phyloP scores from a whole-genome alignment of 331 rosid species.

The Erythrophleum ivorense region DNA sequence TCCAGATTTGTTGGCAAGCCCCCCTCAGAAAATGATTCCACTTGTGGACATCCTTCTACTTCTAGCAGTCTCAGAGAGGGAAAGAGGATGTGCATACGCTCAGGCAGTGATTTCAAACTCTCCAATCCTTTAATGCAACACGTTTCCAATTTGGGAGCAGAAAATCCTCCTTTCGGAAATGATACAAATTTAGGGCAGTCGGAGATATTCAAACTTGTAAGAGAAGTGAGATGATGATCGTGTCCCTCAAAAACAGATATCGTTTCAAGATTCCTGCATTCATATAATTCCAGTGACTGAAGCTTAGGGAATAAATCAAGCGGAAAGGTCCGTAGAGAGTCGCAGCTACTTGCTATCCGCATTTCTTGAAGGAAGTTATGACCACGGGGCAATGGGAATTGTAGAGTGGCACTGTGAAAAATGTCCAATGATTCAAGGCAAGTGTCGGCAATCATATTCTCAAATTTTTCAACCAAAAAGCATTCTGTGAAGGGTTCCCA shows the following conservation, averaged over 20 bases:
- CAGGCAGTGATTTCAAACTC: constrained; percentile 32
- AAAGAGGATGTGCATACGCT: constrained; percentile 27
- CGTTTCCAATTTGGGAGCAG: neutral
- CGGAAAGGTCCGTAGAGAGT: neutral
- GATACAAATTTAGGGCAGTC: neutral
- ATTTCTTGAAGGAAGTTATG: neutral
- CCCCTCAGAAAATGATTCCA: constrained; percentile 34
- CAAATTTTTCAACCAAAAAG: neutral
- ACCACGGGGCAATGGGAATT: neutral
- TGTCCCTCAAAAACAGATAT: neutral
- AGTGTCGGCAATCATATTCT: neutral
- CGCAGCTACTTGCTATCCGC: neutral
- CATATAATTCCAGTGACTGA: neutral
- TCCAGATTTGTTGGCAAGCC: constrained; percentile 34
- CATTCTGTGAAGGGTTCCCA: neutral
- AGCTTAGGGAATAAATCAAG: constrained; percentile 14
- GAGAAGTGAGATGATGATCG: neutral
- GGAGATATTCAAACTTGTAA: neutral
- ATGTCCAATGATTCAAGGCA: neutral
- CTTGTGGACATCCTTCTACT: neutral
- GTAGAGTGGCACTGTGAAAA: neutral
- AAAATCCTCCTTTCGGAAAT: constrained; percentile 36
- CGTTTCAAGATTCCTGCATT: neutral
- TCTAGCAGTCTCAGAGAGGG: neutral
- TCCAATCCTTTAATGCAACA: neutral